Conservation (phyloP, 1,284 basidiomycete species). For the Vanrija sp. region DNA sequence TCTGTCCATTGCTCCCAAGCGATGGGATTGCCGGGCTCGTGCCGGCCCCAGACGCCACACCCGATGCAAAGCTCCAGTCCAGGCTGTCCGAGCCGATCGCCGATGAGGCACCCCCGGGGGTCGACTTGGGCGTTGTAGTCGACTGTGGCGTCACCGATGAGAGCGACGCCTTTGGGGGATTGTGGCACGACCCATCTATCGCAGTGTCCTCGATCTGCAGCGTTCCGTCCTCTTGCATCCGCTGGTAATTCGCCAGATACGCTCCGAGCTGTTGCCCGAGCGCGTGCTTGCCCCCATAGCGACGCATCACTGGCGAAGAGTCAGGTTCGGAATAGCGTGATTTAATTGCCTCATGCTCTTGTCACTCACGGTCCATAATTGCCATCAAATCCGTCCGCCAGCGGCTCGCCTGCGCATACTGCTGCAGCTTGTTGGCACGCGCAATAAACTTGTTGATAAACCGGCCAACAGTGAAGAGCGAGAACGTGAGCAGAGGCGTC, state of each 20-base stretch:
- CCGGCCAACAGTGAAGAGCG: slow-evolving; percentile 32
- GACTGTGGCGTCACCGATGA: too few relatives aligned
- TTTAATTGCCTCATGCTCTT: too few relatives aligned
- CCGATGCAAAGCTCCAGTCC: not conserved
- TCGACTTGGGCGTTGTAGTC: too few relatives aligned
- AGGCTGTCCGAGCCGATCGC: too few relatives aligned
- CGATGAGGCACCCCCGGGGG: too few relatives aligned
- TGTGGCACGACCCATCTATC: too few relatives aligned
- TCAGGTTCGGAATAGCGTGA: too few relatives aligned
- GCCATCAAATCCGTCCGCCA: slow-evolving; percentile 31
- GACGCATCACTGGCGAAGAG: slow-evolving; percentile 3
- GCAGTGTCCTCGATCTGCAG: too few relatives aligned
- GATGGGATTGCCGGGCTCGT: not conserved
- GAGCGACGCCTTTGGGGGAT: too few relatives aligned
- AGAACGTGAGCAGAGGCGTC: slow-evolving; percentile 33
- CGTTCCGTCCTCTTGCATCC: slow-evolving; percentile 2
- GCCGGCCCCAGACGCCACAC: not conserved
- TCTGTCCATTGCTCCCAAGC: slow-evolving; percentile 3
- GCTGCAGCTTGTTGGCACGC: slow-evolving; percentile 17
- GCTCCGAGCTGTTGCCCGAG: slow-evolving; percentile 5
- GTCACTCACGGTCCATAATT: slow-evolving; percentile 21
- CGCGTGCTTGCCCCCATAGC: slow-evolving; percentile 13
- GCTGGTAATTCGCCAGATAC: slow-evolving; percentile 9
- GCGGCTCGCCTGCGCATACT: slow-evolving; percentile 24
- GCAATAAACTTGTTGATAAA: slow-evolving; percentile 29